A percentile compares a stretch with the other conserved stretches of the same genome.
Evolutionary conservation across 257 asterid species (phyloP).

Genomic region (Primulina huaijiensis): DNA sequence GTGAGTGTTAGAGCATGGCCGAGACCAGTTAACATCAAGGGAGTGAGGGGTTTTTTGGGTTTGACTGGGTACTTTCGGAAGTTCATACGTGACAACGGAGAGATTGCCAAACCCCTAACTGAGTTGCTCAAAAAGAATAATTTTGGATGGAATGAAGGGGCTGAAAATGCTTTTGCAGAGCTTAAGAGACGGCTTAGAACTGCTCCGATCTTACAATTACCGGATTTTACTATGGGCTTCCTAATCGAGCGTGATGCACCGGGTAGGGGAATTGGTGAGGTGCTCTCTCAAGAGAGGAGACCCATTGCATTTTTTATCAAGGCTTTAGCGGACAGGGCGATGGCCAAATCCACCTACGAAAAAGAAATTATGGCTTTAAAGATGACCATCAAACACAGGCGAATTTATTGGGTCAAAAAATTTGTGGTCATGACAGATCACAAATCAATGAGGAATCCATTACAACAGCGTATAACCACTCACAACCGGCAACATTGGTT

Average conservation of each 20-base stretch:
- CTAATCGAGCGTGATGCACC: neutral
- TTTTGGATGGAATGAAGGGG: neutral
- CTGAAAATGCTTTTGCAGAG: neutral
- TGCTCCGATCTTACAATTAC: neutral
- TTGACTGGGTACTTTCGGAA: neutral
- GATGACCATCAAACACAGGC: too few species aligned
- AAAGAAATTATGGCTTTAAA: too few species aligned
- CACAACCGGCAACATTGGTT: neutral
- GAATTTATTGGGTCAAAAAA: too few species aligned
- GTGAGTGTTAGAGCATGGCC: too few species aligned
- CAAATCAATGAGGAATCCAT: neutral
- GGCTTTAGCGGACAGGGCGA: neutral
- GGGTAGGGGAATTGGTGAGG: neutral
- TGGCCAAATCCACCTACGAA: too few species aligned
- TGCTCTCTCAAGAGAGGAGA: too few species aligned
- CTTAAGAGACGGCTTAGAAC: neutral
- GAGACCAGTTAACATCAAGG: neutral
- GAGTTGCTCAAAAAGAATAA: neutral
- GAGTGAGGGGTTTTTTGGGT: conserved; percentile 6
- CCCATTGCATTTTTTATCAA: conserved; percentile 2
- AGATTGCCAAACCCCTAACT: neutral
- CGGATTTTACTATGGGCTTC: neutral
- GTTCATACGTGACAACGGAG: neutral
- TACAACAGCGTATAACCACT: neutral
- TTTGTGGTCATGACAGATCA: too few species aligned